These are phyloP conservation scores for Herpetospermum pedunculosum DNA, from an alignment of 306 rosid genomes.

Conservation along the genomic window DNA sequence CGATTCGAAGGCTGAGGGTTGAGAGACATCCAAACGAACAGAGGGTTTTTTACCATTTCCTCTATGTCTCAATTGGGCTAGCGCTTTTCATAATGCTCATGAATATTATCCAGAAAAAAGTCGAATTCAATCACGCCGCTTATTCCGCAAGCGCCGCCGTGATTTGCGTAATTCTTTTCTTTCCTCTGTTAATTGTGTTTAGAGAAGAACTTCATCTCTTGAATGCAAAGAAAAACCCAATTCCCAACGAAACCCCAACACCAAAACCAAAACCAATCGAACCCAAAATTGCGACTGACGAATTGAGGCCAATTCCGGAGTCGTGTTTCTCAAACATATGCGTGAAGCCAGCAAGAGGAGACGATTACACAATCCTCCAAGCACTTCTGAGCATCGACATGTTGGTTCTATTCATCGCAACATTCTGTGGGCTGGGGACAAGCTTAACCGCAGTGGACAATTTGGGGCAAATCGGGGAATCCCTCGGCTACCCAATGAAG, in stretches of 20 bases:
- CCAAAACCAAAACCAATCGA: neutral
- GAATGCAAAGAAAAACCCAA: neutral
- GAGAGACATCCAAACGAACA: slow-evolving; percentile 22
- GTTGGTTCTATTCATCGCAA: slow-evolving; percentile 25
- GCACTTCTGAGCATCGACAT: slow-evolving; percentile 31
- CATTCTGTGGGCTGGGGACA: slow-evolving; percentile 30
- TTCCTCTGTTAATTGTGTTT: slow-evolving; percentile 20
- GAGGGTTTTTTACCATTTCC: slow-evolving; percentile 24
- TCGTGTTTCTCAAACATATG: neutral
- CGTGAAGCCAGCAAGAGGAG: slow-evolving; percentile 19
- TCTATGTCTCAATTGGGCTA: slow-evolving; percentile 27
- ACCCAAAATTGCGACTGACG: neutral
- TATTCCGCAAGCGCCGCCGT: slow-evolving; percentile 19
- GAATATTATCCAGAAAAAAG: slow-evolving; percentile 12
- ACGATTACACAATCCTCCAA: slow-evolving; percentile 38
- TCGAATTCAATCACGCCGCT: slow-evolving; percentile 17
- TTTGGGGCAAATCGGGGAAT: slow-evolving; percentile 44
- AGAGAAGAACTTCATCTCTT: slow-evolving; percentile 20
- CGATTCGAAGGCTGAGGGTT: slow-evolving; percentile 18
- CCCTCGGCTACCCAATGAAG: slow-evolving; percentile 21
- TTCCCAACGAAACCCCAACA: slow-evolving; percentile 5
- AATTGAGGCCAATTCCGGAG: too few species aligned
- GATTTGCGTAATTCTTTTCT: slow-evolving; percentile 16
- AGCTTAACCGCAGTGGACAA: slow-evolving; percentile 36
- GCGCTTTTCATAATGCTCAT: slow-evolving; percentile 30